Evolutionary conservation across 495 filamentous ascomycete species (phyloP).

Genomic region (Mycothermus thermophilus): DNA sequence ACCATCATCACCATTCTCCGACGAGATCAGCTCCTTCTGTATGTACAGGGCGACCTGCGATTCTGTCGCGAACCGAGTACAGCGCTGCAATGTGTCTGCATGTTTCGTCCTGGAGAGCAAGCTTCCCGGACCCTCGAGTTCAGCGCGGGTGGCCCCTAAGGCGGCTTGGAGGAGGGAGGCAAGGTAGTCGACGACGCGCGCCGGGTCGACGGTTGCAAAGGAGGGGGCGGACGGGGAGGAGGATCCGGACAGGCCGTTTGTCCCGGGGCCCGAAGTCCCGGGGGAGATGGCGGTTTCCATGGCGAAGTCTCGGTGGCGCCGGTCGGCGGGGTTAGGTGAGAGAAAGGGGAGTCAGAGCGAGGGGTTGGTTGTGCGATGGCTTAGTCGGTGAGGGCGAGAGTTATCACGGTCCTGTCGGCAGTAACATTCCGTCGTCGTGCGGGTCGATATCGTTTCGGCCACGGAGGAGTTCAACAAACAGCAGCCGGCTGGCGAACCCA

Average conservation of each 20-base stretch:
- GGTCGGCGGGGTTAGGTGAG: too few species aligned
- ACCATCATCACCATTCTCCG: conserved; percentile 25
- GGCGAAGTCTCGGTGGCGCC: conserved; percentile 6
- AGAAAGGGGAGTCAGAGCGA: too few species aligned
- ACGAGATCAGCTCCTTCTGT: conserved; percentile 58
- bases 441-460: too few species aligned
- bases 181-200: conserved; percentile 62
- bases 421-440: too few species aligned
- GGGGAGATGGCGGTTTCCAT: conserved; percentile 37
- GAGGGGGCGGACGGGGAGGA: too few species aligned
- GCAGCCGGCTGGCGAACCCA: too few species aligned
- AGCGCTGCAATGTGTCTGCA: conserved; percentile 70
- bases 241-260: conserved; percentile 31
- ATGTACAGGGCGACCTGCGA: conserved; percentile 78
- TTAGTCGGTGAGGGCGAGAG: too few species aligned
- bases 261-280: conserved; percentile 24
- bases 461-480: too few species aligned
- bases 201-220: conserved; percentile 35
- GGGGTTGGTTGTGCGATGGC: too few species aligned
- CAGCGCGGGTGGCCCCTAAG: conserved; percentile 65
- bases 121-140: conserved; percentile 68
- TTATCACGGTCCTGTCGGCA: too few species aligned
- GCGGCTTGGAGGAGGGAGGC: conserved; percentile 64
- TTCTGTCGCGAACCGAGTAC: conserved; percentile 79
- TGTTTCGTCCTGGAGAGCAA: conserved; percentile 58